Conservation (phyloP, 352 stramenopile genomes). For the Plasmopara muralis region DNA sequence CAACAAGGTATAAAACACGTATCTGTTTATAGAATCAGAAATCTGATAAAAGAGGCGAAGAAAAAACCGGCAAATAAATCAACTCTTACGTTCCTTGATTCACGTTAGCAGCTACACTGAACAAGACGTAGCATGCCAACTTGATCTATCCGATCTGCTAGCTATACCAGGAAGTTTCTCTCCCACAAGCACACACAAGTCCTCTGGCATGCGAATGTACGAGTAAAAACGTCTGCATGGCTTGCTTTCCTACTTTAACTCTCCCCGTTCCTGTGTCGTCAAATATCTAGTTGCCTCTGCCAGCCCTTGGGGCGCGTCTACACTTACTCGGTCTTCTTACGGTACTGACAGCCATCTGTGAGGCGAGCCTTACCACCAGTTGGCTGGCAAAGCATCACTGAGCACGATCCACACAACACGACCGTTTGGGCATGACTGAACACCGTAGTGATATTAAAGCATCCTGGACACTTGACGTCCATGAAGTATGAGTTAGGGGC, state of each 20-base stretch:
- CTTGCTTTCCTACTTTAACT: slow-evolving; percentile 30
- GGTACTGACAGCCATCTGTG: slow-evolving; percentile 99
- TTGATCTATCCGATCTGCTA: slow-evolving; percentile 19
- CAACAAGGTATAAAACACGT: background rate
- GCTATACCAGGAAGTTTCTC: slow-evolving; percentile 11
- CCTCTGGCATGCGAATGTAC: slow-evolving; percentile 15
- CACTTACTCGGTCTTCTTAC: slow-evolving; percentile 98
- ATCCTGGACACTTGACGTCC: slow-evolving; percentile 99
- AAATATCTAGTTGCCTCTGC: slow-evolving; percentile 24
- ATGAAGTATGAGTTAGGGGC: slow-evolving; percentile 99
- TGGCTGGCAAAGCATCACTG: slow-evolving; percentile 97
- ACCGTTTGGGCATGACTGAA: slow-evolving; percentile 99
- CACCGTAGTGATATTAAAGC: slow-evolving; percentile 99
- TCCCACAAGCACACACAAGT: slow-evolving; percentile 25
- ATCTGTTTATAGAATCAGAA: too few species aligned
- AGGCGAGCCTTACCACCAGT: slow-evolving; percentile 97
- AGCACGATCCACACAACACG: slow-evolving; percentile 95
- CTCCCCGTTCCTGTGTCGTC: slow-evolving; percentile 24
- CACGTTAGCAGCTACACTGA: slow-evolving; percentile 34
- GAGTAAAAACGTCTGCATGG: slow-evolving; percentile 21
- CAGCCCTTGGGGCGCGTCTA: slow-evolving; percentile 2
- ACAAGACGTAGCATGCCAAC: slow-evolving; percentile 22
- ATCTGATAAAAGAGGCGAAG: too few species aligned
- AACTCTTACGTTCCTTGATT: slow-evolving; percentile 61
- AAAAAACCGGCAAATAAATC: slow-evolving; percentile 52